Percentiles rank a stretch among this genome's conserved stretches.
Conservation (phyloP, 768 basidiomycete genomes). For the Pulveroboletus sp. region DNA sequence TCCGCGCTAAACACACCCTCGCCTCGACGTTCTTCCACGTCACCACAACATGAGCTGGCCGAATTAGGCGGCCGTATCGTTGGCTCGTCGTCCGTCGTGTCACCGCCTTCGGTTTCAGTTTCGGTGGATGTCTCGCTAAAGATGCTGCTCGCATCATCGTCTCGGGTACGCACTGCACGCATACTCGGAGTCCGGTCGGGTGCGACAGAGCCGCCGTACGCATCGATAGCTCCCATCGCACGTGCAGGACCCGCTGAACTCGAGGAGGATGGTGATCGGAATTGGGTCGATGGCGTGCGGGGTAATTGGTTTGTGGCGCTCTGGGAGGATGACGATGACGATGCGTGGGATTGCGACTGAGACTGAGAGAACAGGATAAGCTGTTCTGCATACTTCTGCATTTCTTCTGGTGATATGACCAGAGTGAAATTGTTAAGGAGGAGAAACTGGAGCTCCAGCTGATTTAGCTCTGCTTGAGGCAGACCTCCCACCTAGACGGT, state of each 20-base stretch:
- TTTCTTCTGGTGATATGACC: conserved; percentile 82
- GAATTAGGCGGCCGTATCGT: conserved; percentile 60
- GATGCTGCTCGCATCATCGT: conserved; percentile 33
- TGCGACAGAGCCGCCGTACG: conserved; percentile 42
- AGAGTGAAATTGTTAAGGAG: conserved; percentile 94
- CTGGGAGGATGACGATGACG: conserved; percentile 24
- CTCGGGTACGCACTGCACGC: conserved; percentile 24
- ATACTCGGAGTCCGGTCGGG: conserved; percentile 29
- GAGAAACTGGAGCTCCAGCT: conserved; percentile 95
- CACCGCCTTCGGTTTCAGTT: conserved; percentile 50
- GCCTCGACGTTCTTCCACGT: conserved; percentile 33
- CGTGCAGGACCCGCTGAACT: conserved; percentile 36
- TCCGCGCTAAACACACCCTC: conserved; percentile 28
- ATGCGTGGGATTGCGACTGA: conserved; percentile 35
- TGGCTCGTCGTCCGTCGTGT: conserved; percentile 76
- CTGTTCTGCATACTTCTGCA: conserved; percentile 93
- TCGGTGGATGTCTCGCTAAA: conserved; percentile 42
- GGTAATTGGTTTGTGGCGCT: conserved; percentile 18
- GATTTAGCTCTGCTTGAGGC: conserved; percentile 88
- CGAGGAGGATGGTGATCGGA: conserved; percentile 14
- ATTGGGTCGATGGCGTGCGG: conserved; percentile 17
- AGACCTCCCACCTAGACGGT: conserved; percentile 83
- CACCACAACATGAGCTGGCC: conserved; percentile 36
- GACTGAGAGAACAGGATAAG: conserved; percentile 67
- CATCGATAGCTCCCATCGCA: conserved; percentile 54